phyloP scores from a whole-genome alignment of 805 yeast genomes.

The Myxozyma lipomycoides region DNA sequence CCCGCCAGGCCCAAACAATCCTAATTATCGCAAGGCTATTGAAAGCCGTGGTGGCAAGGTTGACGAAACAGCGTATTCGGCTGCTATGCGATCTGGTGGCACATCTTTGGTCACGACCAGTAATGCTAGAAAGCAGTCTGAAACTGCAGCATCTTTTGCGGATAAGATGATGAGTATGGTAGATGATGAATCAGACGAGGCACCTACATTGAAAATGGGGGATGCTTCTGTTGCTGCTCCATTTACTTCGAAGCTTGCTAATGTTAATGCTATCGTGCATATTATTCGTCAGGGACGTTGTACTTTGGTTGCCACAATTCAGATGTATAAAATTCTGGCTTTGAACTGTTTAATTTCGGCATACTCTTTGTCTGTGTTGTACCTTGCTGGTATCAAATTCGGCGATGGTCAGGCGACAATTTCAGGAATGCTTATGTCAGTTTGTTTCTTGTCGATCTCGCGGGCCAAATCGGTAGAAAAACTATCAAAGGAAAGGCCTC shows the following conservation, averaged over 20 bases:
- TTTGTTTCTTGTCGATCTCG: slow-evolving; percentile 92
- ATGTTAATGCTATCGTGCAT: slow-evolving; percentile 87
- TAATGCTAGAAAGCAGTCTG: slow-evolving; percentile 31
- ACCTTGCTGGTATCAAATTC: slow-evolving; percentile 94
- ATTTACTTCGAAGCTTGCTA: slow-evolving; percentile 88
- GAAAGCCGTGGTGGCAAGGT: slow-evolving; percentile 78
- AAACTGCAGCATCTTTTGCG: slow-evolving; percentile 49
- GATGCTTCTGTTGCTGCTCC: slow-evolving; percentile 99
- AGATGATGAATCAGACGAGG: slow-evolving; percentile 62
- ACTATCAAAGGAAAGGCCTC: slow-evolving; percentile 91
- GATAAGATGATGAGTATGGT: slow-evolving; percentile 58
- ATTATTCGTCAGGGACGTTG: slow-evolving; percentile 97
- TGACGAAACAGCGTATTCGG: slow-evolving; percentile 54
- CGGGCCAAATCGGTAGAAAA: slow-evolving; percentile 88
- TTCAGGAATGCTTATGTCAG: slow-evolving; percentile 86
- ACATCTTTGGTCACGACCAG: slow-evolving; percentile 6
- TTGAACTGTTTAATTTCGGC: slow-evolving; percentile 96
- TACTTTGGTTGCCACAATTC: slow-evolving; percentile 94
- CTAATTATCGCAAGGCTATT: slow-evolving; percentile 79
- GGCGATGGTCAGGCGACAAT: slow-evolving; percentile 98
- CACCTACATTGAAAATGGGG: slow-evolving; percentile 90
- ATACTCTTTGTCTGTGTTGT: slow-evolving; percentile 87
- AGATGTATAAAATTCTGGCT: slow-evolving; percentile 97
- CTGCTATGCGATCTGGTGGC: slow-evolving; percentile 36
- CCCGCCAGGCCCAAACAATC: slow-evolving; percentile 93